Conservation (phyloP, 768 basidiomycete species). For the Pholiota microspora region DNA sequence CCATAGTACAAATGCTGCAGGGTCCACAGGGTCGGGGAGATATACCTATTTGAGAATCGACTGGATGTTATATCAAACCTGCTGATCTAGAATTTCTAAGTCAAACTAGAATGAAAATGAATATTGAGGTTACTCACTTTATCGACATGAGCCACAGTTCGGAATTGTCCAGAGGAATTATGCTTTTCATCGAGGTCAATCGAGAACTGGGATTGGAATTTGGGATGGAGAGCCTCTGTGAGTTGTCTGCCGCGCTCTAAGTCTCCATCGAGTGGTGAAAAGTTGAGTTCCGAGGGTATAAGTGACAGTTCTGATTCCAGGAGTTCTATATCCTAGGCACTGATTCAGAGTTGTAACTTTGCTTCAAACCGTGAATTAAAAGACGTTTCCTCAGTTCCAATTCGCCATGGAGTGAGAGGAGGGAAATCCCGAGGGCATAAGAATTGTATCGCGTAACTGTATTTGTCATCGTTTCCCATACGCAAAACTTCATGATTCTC, state of each 20-base stretch:
- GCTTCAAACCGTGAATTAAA: no score
- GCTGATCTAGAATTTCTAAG: no score
- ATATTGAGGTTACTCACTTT: not conserved
- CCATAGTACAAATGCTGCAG: not conserved
- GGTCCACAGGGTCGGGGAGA: not conserved
- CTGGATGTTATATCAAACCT: not conserved
- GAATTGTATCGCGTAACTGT: not conserved
- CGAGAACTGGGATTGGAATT: no score
- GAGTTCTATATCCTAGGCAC: not conserved
- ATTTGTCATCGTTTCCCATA: not conserved
- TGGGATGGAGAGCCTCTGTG: no score
- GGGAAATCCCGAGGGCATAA: not conserved
- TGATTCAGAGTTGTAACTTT: not conserved
- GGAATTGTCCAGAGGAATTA: not conserved
- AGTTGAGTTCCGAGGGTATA: not conserved
- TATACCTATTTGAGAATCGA: not conserved
- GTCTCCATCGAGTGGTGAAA: not conserved
- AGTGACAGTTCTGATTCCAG: not conserved
- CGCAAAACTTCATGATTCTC: no score
- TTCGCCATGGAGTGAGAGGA: no score
- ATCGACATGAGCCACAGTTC: not conserved
- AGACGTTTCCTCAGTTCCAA: no score
- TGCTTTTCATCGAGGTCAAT: no score
- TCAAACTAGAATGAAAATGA: not conserved
- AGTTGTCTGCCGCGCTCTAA: no score